A percentile compares a stretch with the other conserved stretches of the same genome.
Conservation (phyloP, 805 yeast genomes). For the Millerozyma miso region DNA sequence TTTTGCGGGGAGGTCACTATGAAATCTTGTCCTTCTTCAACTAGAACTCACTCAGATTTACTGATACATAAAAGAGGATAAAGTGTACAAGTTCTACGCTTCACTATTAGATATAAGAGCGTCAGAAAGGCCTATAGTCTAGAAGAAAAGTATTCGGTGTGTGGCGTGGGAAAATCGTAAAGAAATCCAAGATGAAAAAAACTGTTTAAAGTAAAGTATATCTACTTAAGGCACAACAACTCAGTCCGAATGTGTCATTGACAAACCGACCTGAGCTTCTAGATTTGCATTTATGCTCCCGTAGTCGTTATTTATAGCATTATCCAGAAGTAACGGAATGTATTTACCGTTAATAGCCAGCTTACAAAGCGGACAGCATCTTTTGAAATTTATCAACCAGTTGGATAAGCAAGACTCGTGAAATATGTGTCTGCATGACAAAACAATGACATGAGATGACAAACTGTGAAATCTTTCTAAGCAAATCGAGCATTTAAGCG, state of each 20-base stretch:
- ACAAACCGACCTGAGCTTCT: constrained; percentile 8
- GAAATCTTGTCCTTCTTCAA: too few relatives aligned
- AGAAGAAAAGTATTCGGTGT: too few relatives aligned
- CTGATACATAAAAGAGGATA: too few relatives aligned
- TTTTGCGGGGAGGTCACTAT: not conserved
- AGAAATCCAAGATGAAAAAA: too few relatives aligned
- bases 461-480: constrained; percentile 49
- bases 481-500: constrained; percentile 59
- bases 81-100: too few relatives aligned
- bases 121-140: too few relatives aligned
- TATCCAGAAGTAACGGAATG: constrained; percentile 14
- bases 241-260: not conserved
- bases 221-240: too few relatives aligned
- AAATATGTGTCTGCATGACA: constrained; percentile 60
- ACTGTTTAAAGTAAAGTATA: too few relatives aligned
- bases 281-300: constrained; percentile 19
- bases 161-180: too few relatives aligned
- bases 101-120: too few relatives aligned
- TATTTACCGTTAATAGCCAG: constrained; percentile 11
- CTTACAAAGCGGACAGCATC: constrained; percentile 60
- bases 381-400: constrained; percentile 53
- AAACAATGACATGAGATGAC: constrained; percentile 43
- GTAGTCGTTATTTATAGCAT: constrained; percentile 13
- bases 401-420: constrained; percentile 55
- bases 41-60: too few relatives aligned